Conservation (phyloP, 768 basidiomycete genomes). For the Coprinopsis strossmayeri region DNA sequence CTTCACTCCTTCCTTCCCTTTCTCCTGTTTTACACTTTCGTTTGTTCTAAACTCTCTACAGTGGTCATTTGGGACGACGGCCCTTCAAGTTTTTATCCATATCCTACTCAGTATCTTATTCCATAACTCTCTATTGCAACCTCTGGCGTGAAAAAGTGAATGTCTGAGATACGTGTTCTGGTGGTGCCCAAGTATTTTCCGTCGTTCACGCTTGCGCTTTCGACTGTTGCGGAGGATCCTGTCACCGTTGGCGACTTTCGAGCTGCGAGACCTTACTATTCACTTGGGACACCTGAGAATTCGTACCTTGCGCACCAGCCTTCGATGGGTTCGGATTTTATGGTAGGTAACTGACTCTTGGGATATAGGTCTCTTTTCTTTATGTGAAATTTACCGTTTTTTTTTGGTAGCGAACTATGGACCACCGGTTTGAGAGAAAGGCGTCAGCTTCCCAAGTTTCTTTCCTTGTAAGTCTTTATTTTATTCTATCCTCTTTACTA, state of each 20-base stretch:
- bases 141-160: background rate
- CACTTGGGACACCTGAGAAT: background rate
- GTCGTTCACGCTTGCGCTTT: background rate
- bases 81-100: too few relatives aligned
- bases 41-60: too few relatives aligned
- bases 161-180: background rate
- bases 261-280: background rate
- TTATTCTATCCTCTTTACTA: too few relatives aligned
- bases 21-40: too few relatives aligned
- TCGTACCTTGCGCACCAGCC: background rate
- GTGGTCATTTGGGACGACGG: too few relatives aligned
- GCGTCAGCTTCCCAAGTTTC: background rate
- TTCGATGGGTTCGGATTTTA: background rate
- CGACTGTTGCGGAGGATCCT: background rate
- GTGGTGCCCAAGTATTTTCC: background rate
- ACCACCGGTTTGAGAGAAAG: background rate
- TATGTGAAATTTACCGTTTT: background rate
- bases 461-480: background rate
- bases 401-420: background rate
- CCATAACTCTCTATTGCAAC: too few relatives aligned
- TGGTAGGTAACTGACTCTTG: background rate
- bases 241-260: background rate
- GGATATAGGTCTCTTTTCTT: background rate
- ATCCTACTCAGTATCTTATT: too few relatives aligned
- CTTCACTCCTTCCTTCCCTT: too few relatives aligned